Conservation (phyloP, 2,329 filamentous ascomycete genomes). For the Colletotrichum nymphaeae region DNA sequence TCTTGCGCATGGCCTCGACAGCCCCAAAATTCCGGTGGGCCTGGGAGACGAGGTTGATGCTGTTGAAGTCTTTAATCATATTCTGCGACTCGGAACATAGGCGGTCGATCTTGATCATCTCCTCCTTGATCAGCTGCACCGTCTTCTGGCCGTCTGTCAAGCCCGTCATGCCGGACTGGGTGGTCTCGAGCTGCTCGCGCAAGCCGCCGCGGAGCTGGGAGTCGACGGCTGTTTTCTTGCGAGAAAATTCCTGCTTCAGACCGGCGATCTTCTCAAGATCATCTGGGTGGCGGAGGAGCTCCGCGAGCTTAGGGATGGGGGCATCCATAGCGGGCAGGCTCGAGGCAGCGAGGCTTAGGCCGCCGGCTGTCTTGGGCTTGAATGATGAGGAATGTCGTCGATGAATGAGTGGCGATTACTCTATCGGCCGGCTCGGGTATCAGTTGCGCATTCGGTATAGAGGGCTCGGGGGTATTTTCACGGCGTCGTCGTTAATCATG, state of each 20-base stretch:
- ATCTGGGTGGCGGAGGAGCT: conserved; percentile 93
- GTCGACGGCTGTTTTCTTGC: conserved; percentile 94
- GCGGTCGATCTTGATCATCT: conserved; percentile 98
- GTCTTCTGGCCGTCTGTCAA: conserved; percentile 92
- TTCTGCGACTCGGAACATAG: conserved; percentile 97
- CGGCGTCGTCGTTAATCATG: conserved; percentile 6
- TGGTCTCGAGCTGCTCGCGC: conserved; percentile 92
- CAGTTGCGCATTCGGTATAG: background rate
- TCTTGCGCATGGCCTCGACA: conserved; percentile 91
- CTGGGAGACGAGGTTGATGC: conserved; percentile 91
- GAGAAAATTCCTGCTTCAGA: conserved; percentile 90
- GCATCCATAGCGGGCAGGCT: conserved; percentile 67
- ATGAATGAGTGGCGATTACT: background rate
- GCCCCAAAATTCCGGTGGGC: conserved; percentile 97
- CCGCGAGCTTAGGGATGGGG: conserved; percentile 83
- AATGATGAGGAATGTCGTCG: background rate
- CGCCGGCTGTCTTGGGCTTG: background rate
- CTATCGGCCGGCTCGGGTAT: background rate
- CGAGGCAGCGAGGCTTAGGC: background rate
- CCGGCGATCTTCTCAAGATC: conserved; percentile 95
- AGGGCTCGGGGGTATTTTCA: background rate
- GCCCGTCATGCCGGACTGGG: conserved; percentile 90
- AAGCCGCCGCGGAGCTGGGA: conserved; percentile 88
- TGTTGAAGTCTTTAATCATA: conserved; percentile 96
- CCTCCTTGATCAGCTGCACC: conserved; percentile 93